phyloP scores from a whole-genome alignment of 768 basidiomycete genomes.

The Cyathus striatus region DNA sequence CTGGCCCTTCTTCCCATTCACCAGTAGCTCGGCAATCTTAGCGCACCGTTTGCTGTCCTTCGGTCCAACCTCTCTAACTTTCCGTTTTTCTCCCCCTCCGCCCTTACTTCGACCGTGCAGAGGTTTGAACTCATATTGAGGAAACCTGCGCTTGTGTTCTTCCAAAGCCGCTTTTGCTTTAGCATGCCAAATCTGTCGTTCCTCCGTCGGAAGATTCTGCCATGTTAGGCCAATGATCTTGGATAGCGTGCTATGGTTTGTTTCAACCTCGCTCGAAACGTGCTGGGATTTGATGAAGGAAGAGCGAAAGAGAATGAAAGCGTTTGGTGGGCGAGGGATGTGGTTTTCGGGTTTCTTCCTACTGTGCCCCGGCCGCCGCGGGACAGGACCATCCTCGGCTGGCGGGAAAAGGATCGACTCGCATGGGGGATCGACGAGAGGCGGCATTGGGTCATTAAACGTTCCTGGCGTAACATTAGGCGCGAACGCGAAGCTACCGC shows the following conservation, averaged over 20 bases:
- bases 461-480: slow-evolving; percentile 55
- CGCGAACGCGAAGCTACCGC: slow-evolving; percentile 45
- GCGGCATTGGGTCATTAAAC: slow-evolving; percentile 42
- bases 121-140: slow-evolving; percentile 71
- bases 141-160: slow-evolving; percentile 72
- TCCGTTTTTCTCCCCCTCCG: slow-evolving; percentile 39
- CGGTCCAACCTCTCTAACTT: slow-evolving; percentile 56
- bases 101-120: slow-evolving; percentile 41
- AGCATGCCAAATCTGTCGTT: slow-evolving; percentile 68
- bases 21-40: slow-evolving; percentile 64
- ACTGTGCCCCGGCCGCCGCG: slow-evolving; percentile 40
- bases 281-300: slow-evolving; percentile 75
- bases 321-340: slow-evolving; percentile 79
- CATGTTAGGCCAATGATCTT: slow-evolving; percentile 82
- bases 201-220: slow-evolving; percentile 68
- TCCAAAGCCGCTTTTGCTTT: slow-evolving; percentile 67
- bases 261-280: slow-evolving; percentile 71
- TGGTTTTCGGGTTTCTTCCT: slow-evolving; percentile 66
- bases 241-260: slow-evolving; percentile 75
- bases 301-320: slow-evolving; percentile 81
- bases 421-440: slow-evolving; percentile 25
- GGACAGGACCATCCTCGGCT: slow-evolving; percentile 18
- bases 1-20: slow-evolving; percentile 47
- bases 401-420: slow-evolving; percentile 52
- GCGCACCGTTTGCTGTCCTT: slow-evolving; percentile 61